Conservation (phyloP, 805 yeast species). For the Saturnispora dispora region DNA sequence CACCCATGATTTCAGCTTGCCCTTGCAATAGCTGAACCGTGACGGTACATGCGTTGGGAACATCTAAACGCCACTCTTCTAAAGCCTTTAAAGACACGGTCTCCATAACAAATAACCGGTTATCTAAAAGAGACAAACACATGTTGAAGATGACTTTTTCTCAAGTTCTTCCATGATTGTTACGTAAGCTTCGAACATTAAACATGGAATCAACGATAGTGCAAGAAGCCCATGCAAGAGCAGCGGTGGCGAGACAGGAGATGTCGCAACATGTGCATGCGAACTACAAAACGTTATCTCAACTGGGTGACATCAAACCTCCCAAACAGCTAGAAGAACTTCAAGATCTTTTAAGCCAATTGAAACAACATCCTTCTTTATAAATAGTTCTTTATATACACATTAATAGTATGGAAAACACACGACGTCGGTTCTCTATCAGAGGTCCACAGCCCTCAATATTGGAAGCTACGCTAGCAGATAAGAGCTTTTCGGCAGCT, state of each 20-base stretch:
- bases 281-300: neutral
- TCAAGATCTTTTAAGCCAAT: neutral
- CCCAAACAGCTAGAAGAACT: neutral
- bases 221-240: neutral
- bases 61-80: slow-evolving; percentile 70
- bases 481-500: neutral
- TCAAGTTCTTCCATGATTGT: neutral
- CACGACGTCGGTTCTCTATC: slow-evolving; percentile 6
- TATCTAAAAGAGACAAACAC: neutral
- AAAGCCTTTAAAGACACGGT: slow-evolving; percentile 1
- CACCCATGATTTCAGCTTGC: slow-evolving; percentile 83
- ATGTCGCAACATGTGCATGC: neutral
- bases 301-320: neutral
- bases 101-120: neutral
- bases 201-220: neutral
- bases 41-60: slow-evolving; percentile 39
- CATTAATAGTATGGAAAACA: slow-evolving; percentile 2
- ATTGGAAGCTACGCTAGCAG: neutral
- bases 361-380: neutral
- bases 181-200: neutral
- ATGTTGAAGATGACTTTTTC: neutral
- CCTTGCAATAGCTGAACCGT: slow-evolving; percentile 46
- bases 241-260: neutral
- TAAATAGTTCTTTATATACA: neutral
- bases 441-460: slow-evolving; percentile 2